phyloP scores from a whole-genome alignment of 331 rosid genomes.

The Quercus phellos region DNA sequence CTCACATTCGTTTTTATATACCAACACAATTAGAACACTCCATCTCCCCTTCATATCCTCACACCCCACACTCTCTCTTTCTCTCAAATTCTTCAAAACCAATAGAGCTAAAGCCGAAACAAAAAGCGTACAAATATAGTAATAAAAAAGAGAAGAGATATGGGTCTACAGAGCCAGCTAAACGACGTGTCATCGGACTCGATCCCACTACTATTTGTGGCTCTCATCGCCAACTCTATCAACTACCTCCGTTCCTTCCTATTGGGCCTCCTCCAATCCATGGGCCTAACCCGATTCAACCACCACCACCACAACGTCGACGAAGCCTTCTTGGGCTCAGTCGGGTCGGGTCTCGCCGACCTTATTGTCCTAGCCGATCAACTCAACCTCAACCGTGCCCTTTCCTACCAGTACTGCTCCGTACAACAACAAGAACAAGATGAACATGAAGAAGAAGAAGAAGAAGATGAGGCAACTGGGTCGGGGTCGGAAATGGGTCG shows the following conservation, averaged over 20 bases:
- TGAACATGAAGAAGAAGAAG: not conserved
- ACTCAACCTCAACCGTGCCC: slow-evolving; percentile 46
- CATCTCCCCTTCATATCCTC: not conserved
- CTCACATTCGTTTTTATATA: not conserved
- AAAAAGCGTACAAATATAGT: slow-evolving; percentile 29
- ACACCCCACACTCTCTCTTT: not conserved
- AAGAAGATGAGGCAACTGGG: not conserved
- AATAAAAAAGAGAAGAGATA: not conserved
- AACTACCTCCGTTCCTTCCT: slow-evolving; percentile 51
- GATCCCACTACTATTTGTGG: slow-evolving; percentile 61
- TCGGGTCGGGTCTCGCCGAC: slow-evolving; percentile 72
- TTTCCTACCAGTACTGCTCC: slow-evolving; percentile 29
- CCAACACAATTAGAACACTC: not conserved
- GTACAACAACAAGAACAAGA: too few species aligned
- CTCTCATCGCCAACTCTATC: slow-evolving; percentile 54
- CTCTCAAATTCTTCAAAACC: slow-evolving; percentile 6
- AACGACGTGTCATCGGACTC: slow-evolving; percentile 84
- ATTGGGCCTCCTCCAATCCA: slow-evolving; percentile 25
- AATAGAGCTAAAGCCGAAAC: not conserved
- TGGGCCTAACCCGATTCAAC: slow-evolving; percentile 36
- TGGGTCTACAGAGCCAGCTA: slow-evolving; percentile 78
- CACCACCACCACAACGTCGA: slow-evolving; percentile 26
- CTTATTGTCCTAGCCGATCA: slow-evolving; percentile 72
- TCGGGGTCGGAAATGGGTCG: not conserved
- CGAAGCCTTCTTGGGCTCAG: slow-evolving; percentile 34